Conservation (phyloP, 2,329 filamentous ascomycete species). For the Aspergillus awamori region DNA sequence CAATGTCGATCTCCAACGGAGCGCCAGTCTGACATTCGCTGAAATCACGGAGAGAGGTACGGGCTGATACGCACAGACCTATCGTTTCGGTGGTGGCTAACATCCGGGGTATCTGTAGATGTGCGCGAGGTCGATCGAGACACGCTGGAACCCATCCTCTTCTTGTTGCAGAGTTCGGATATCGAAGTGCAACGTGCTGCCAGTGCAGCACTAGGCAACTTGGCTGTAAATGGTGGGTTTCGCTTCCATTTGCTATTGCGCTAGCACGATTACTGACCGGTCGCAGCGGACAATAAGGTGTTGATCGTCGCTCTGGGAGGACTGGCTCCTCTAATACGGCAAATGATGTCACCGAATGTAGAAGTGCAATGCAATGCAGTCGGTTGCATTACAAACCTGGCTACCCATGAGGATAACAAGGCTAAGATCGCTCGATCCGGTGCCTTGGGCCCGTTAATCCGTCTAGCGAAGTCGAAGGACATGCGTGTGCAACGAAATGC, state of each 20-base stretch:
- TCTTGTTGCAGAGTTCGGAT: constrained; percentile 89
- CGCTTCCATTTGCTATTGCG: constrained; percentile 13
- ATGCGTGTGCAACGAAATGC: constrained; percentile 98
- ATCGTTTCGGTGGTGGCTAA: constrained; percentile 2
- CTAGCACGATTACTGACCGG: constrained; percentile 45
- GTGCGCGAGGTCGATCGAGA: constrained; percentile 93
- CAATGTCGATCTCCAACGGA: constrained; percentile 96
- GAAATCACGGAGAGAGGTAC: constrained; percentile 97
- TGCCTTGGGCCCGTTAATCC: constrained; percentile 85
- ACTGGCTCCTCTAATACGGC: constrained; percentile 85
- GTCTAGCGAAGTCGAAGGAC: constrained; percentile 93
- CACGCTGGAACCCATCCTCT: constrained; percentile 93
- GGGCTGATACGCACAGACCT: constrained; percentile 15
- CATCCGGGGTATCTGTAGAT: constrained; percentile 60
- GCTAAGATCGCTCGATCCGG: constrained; percentile 96
- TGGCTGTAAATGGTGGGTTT: constrained; percentile 85
- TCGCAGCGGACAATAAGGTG: constrained; percentile 94
- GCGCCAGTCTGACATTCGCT: constrained; percentile 96
- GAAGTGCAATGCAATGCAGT: constrained; percentile 99
- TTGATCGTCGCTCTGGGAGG: constrained; percentile 91
- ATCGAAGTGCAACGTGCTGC: constrained; percentile 97
- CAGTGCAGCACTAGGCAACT: constrained; percentile 91
- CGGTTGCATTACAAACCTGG: constrained; percentile 96
- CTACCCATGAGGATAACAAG: constrained; percentile 98
- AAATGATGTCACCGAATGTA: constrained; percentile 98